Evolutionary conservation across 441 rosid genomes (phyloP).

Genomic region (Gossypium davidsonii): DNA sequence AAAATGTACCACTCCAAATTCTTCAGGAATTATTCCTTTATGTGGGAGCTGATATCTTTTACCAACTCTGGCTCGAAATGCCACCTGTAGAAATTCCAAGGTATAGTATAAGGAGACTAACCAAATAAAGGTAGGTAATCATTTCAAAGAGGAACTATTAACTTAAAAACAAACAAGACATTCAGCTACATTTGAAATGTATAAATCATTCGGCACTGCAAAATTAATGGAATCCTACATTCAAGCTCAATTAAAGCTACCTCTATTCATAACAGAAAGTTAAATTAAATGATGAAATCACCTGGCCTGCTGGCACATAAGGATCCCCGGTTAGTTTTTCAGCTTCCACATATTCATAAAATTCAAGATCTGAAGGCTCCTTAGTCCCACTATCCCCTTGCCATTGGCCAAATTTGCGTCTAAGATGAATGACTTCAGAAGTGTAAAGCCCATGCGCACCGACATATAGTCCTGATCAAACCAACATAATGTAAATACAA

Average conservation of each 20-base stretch:
- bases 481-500: conserved; percentile 11
- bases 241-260: neutral
- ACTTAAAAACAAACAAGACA: neutral
- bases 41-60: conserved; percentile 87
- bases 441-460: conserved; percentile 83
- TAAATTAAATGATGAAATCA: conserved; percentile 22
- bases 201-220: neutral
- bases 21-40: conserved; percentile 92
- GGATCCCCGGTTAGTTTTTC: conserved; percentile 88
- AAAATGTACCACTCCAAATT: conserved; percentile 83
- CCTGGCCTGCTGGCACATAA: conserved; percentile 95
- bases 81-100: conserved; percentile 49
- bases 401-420: conserved; percentile 87
- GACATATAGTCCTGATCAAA: conserved; percentile 70
- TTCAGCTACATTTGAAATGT: neutral
- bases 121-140: neutral
- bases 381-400: conserved; percentile 40
- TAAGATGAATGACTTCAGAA: conserved; percentile 83
- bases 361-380: conserved; percentile 59
- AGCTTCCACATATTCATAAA: conserved; percentile 94
- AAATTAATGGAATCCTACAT: neutral
- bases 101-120: conserved; percentile 1
- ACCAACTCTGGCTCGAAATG: conserved; percentile 94
- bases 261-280: neutral
- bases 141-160: neutral